These are phyloP conservation scores for Dysphania ambrosioides DNA, from an alignment of 148 eudicot species.

Conservation along the genomic window DNA sequence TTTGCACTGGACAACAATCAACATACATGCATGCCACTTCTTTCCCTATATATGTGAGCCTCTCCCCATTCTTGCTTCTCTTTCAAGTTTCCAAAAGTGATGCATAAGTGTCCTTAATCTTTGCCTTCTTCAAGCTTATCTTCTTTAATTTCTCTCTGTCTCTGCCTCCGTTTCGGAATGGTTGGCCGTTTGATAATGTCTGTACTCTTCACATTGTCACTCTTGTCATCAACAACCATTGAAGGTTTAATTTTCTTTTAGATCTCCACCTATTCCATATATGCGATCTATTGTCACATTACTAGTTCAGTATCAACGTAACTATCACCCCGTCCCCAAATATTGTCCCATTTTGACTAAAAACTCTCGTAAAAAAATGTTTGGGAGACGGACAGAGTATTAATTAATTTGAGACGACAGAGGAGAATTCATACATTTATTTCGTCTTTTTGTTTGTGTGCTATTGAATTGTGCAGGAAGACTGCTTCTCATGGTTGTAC, in stretches of 20 bases:
- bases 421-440: too few species aligned
- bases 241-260: not conserved
- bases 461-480: slow-evolving; percentile 22
- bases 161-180: not conserved
- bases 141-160: too few species aligned
- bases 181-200: not conserved
- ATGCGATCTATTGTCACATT: not conserved
- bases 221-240: not conserved
- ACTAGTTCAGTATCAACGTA: not conserved
- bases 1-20: not conserved
- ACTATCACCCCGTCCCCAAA: too few species aligned
- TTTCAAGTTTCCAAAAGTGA: not conserved
- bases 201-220: not conserved
- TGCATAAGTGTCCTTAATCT: not conserved
- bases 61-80: too few species aligned
- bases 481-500: not conserved
- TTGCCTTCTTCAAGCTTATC: not conserved
- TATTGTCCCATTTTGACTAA: too few species aligned
- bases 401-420: too few species aligned
- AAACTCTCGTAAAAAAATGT: too few species aligned
- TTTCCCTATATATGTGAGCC: not conserved
- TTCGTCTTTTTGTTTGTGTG: too few species aligned
- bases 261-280: too few species aligned
- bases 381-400: too few species aligned
- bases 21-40: not conserved